A percentile compares a stretch with the other conserved stretches of the same genome.
Evolutionary conservation across 2,329 filamentous ascomycete genomes (phyloP).

Genomic region (Nemania diffusa): DNA sequence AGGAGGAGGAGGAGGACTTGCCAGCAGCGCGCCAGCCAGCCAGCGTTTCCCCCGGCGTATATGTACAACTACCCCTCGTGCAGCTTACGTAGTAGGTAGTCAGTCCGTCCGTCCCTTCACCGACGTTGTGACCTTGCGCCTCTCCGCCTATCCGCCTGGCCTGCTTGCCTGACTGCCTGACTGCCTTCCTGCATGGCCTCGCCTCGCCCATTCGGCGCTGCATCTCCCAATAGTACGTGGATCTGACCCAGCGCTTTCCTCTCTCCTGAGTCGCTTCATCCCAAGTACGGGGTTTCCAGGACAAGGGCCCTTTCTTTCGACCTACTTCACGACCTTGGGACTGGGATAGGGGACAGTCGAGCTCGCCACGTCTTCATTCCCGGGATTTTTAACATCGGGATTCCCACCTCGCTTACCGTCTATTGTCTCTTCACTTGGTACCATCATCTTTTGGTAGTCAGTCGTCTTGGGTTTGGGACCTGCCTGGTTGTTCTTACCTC

Average conservation of each 20-base stretch:
- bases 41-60: constrained; percentile 11
- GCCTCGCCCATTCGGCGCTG: constrained; percentile 2
- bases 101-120: constrained; percentile 4
- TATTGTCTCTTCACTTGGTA: not conserved
- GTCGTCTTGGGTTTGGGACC: not conserved
- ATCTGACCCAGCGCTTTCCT: constrained; percentile 4
- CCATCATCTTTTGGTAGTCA: not conserved
- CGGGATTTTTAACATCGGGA: not conserved
- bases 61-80: constrained; percentile 22
- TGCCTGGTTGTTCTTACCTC: not conserved
- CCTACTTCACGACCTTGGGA: constrained; percentile 12
- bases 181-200: constrained; percentile 11
- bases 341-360: constrained; percentile 4
- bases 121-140: constrained; percentile 27
- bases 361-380: not conserved
- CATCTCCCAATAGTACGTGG: constrained; percentile 11
- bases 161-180: not conserved
- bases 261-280: constrained; percentile 6
- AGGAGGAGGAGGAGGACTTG: too few species aligned
- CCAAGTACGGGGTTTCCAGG: constrained; percentile 1
- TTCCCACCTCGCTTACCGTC: not conserved
- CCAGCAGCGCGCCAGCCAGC: too few species aligned
- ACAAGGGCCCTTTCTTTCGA: constrained; percentile 5
- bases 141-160: constrained; percentile 6
- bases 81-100: constrained; percentile 19